Percentiles rank a stretch among this genome's conserved stretches.
Evolutionary conservation across 2,329 filamentous ascomycete species (phyloP).

Genomic region (Xylariomycetidae sp.): DNA sequence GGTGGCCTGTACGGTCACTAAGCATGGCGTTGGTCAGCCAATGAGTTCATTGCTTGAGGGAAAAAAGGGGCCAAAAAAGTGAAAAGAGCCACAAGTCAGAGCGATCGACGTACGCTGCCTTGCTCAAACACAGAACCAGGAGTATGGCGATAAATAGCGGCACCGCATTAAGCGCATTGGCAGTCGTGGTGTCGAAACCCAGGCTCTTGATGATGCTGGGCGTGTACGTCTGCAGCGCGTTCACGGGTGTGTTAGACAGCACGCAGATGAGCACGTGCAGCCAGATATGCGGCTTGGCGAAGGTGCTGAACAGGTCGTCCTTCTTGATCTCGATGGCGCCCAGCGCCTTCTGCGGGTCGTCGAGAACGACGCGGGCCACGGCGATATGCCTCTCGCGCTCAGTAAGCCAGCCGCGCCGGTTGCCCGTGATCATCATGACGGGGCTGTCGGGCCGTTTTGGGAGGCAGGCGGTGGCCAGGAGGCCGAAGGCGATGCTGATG

Average conservation of each 20-base stretch:
- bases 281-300: conserved; percentile 23
- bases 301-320: conserved; percentile 29
- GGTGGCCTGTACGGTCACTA: conserved; percentile 25
- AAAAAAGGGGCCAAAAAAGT: too few relatives aligned
- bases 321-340: conserved; percentile 32
- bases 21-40: too few relatives aligned
- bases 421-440: conserved; percentile 28
- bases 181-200: conserved; percentile 19
- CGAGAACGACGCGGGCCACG: conserved; percentile 33
- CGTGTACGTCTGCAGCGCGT: conserved; percentile 22
- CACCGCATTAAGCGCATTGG: conserved; percentile 16
- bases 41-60: too few relatives aligned
- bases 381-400: conserved; percentile 38
- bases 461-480: conserved; percentile 35
- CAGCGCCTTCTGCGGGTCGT: conserved; percentile 35
- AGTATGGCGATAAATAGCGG: neutral
- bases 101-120: too few relatives aligned
- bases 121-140: too few relatives aligned
- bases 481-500: conserved; percentile 25
- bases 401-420: conserved; percentile 38
- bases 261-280: conserved; percentile 23
- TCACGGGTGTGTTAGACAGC: conserved; percentile 14
- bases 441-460: conserved; percentile 32
- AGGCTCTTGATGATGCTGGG: conserved; percentile 25
- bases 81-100: too few relatives aligned